Percentiles rank a stretch among this genome's conserved stretches.
Evolutionary conservation across 2,329 filamentous ascomycete genomes (phyloP).

Genomic region (Rachicladosporium sp.): DNA sequence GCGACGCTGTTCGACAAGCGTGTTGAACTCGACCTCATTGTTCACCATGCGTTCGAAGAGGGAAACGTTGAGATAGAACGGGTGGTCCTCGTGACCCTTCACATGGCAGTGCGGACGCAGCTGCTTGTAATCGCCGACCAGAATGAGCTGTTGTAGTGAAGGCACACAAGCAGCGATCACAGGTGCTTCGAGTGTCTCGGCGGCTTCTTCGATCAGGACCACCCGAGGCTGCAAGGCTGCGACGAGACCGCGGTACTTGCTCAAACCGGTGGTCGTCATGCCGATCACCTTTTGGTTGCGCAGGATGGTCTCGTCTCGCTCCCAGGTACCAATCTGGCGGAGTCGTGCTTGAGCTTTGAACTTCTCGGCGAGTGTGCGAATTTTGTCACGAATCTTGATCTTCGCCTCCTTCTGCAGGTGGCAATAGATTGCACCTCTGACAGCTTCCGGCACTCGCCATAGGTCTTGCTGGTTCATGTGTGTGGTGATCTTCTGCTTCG

Average conservation of each 20-base stretch:
- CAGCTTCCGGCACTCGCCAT: conserved; percentile 43
- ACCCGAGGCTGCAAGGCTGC: conserved; percentile 53
- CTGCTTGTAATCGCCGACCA: conserved; percentile 73
- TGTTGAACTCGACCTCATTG: conserved; percentile 50
- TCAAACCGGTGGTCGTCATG: conserved; percentile 67
- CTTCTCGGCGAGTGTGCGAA: conserved; percentile 38
- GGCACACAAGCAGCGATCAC: conserved; percentile 49
- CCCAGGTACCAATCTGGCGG: conserved; percentile 46
- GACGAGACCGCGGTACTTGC: conserved; percentile 65
- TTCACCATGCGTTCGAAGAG: conserved; percentile 67
- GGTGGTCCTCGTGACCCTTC: conserved; percentile 43
- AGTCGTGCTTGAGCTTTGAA: conserved; percentile 41
- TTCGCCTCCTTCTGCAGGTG: conserved; percentile 48
- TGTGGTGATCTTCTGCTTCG: conserved; percentile 22
- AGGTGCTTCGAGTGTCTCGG: conserved; percentile 58
- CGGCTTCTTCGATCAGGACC: conserved; percentile 68
- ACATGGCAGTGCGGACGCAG: conserved; percentile 58
- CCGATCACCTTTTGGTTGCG: conserved; percentile 49
- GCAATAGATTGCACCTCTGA: conserved; percentile 55
- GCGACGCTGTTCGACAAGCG: conserved; percentile 55
- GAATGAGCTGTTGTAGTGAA: conserved; percentile 50
- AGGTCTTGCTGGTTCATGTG: conserved; percentile 40
- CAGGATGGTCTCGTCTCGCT: conserved; percentile 48
- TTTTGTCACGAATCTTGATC: conserved; percentile 29
- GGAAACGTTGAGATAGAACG: conserved; percentile 58